phyloP scores from a whole-genome alignment of 129 eudicot genomes.

The Flaveria trinervia region DNA sequence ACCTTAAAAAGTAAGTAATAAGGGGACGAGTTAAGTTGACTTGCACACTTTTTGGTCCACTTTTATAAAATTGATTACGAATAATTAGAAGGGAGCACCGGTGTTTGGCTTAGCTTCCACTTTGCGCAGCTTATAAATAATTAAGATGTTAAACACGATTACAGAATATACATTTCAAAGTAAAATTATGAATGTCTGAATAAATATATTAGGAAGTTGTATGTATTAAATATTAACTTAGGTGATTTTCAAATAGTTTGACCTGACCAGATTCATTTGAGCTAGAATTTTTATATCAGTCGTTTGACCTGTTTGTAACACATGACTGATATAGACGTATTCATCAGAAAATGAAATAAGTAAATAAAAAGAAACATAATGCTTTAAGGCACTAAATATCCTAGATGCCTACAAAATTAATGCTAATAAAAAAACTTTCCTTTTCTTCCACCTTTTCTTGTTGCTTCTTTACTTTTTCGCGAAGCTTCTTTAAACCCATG shows the following conservation, averaged over 20 bases:
- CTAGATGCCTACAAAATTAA: background rate
- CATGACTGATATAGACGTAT: background rate
- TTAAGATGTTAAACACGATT: background rate
- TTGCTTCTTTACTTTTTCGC: slow-evolving; percentile 85
- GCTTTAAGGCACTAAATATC: background rate
- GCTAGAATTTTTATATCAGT: background rate
- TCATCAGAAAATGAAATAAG: background rate
- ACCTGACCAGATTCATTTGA: background rate
- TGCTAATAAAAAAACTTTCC: slow-evolving; percentile 35
- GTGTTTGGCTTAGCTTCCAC: no score
- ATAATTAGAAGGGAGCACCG: background rate
- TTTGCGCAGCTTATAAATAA: background rate
- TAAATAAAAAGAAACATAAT: background rate
- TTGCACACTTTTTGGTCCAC: background rate
- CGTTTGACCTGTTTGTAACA: background rate
- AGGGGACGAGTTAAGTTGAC: background rate
- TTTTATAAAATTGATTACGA: background rate
- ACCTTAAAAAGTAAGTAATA: background rate
- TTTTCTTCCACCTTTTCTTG: slow-evolving; percentile 93
- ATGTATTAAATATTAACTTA: slow-evolving; percentile 1
- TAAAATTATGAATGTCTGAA: background rate
- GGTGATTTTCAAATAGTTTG: background rate
- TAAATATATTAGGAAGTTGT: background rate
- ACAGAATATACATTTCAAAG: background rate
- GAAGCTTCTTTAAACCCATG: slow-evolving; percentile 75